Base-by-base conservation (phyloP, 2,329 filamentous ascomycete species). In the Apiospora marii region DNA sequence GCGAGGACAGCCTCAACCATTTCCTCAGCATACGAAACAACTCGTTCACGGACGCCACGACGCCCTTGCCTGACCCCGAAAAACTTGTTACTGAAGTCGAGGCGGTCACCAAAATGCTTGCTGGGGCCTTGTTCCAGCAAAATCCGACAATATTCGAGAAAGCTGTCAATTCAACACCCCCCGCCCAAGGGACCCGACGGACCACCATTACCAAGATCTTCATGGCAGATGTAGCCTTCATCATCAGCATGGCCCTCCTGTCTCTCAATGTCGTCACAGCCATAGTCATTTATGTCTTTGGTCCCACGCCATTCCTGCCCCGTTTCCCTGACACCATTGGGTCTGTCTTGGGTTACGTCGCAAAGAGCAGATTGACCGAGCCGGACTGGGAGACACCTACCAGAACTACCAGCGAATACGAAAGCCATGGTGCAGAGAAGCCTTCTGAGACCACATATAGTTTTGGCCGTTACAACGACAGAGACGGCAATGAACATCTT, bases 191-290 rank as follows among this genome's bases (percentile, higher is more conserved):
- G 16, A 61, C 53, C 7, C 53, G 53, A 4, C 53, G 30, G 16
- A n/a, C 37, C 2, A 37, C 53, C 1, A 7, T 61, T 4, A 37
- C 58, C 34, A 41, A 64, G 19, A 64, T 64, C 2, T 64, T 64
- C 58, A 64, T 64, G 58, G 58, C 58, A 34, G 58, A 64, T 24
- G 34, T 41, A 7, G 58, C 30, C 34, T 64, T 41, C 58, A n/a
- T 37, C 34, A 64, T 64, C 34, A 41, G 19, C 34, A 37, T 41
- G 34, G 3, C 10, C 0, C 34, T 64, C 19, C 58, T 64, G 3
- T 41, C 58, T 1, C 30, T 41, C 34, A 64, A 24, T 4, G 34
- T 41, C 8, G 34, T 64, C 2, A 24, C 58, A 19, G 58, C 34
- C 58, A 7, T 41, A 0, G 4, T 64, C 22, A 34, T 64, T 0